Conservation (phyloP, 805 yeast species). For the Ascoidea asiatica region DNA sequence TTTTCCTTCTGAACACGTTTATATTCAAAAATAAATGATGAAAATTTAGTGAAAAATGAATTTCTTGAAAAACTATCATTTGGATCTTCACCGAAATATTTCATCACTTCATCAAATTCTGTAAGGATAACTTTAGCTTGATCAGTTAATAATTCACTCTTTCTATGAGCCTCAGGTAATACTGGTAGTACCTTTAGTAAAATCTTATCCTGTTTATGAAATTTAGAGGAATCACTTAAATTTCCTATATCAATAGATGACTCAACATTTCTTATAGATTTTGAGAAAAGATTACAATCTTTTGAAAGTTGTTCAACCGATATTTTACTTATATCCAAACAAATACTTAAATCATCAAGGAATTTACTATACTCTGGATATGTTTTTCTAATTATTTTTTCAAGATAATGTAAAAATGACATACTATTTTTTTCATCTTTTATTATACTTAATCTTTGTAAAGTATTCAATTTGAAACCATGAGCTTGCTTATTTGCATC, state of each 20-base stretch:
- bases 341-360: conserved; percentile 54
- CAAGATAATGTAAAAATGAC: conserved; percentile 88
- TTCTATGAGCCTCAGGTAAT: conserved; percentile 62
- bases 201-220: conserved; percentile 79
- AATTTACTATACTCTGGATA: conserved; percentile 72
- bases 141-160: conserved; percentile 48
- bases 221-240: conserved; percentile 58
- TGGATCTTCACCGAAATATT: conserved; percentile 82
- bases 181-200: conserved; percentile 47
- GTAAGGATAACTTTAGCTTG: conserved; percentile 49
- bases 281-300: conserved; percentile 56
- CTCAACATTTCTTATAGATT: conserved; percentile 53
- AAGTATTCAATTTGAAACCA: conserved; percentile 84
- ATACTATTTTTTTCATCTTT: conserved; percentile 79
- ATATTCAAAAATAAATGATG: conserved; percentile 68
- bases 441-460: conserved; percentile 79
- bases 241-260: conserved; percentile 72
- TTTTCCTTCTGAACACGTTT: conserved; percentile 73
- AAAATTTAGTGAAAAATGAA: conserved; percentile 65
- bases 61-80: conserved; percentile 51
- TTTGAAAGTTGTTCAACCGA: conserved; percentile 69
- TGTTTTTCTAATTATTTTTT: conserved; percentile 68
- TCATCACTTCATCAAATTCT: conserved; percentile 63
- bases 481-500: conserved; percentile 82
- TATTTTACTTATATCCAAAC: conserved; percentile 50